Percentiles rank a stretch among this genome's conserved stretches.
Evolutionary conservation across 2,329 filamentous ascomycete genomes (phyloP).

Genomic region (Colletotrichum brevisporum): DNA sequence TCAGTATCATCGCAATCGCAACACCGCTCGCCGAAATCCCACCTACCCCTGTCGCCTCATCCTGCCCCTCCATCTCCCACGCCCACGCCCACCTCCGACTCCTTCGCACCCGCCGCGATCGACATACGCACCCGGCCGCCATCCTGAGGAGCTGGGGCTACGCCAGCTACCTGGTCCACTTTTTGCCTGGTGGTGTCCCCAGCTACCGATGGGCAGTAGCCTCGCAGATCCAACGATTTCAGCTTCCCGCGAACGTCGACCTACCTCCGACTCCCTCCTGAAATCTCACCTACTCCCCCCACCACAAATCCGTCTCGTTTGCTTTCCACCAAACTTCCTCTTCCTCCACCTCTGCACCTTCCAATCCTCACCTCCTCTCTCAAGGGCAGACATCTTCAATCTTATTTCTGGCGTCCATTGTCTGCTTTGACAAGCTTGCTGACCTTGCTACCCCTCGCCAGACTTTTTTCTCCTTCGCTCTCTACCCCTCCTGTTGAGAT

Average conservation of each 20-base stretch:
- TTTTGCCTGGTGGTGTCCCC: conserved; percentile 44
- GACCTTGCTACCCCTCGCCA: conserved; percentile 41
- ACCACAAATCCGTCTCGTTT: conserved; percentile 39
- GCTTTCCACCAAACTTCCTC: conserved; percentile 38
- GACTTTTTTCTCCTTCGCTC: conserved; percentile 38
- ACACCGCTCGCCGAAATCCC: conserved; percentile 19
- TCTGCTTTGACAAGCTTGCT: conserved; percentile 41
- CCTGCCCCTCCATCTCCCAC: conserved; percentile 9
- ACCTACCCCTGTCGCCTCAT: conserved; percentile 31
- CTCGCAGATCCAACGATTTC: conserved; percentile 44
- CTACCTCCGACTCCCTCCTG: conserved; percentile 39
- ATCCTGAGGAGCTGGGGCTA: conserved; percentile 39
- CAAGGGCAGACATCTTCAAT: conserved; percentile 33
- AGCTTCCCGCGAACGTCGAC: conserved; percentile 42
- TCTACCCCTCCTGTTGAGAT: conserved; percentile 32
- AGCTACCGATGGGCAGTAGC: conserved; percentile 41
- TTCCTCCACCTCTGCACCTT: conserved; percentile 32
- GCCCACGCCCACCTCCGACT: conserved; percentile 25
- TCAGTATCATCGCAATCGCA: conserved; percentile 22
- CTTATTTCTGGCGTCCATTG: conserved; percentile 39
- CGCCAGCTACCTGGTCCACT: conserved; percentile 42
- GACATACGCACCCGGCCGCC: conserved; percentile 31
- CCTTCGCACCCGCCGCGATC: conserved; percentile 30
- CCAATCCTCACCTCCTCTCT: conserved; percentile 34
- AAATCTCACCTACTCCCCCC: conserved; percentile 41